Conservation (phyloP, 352 stramenopile species). For the Phytophthora tentaculata region DNA sequence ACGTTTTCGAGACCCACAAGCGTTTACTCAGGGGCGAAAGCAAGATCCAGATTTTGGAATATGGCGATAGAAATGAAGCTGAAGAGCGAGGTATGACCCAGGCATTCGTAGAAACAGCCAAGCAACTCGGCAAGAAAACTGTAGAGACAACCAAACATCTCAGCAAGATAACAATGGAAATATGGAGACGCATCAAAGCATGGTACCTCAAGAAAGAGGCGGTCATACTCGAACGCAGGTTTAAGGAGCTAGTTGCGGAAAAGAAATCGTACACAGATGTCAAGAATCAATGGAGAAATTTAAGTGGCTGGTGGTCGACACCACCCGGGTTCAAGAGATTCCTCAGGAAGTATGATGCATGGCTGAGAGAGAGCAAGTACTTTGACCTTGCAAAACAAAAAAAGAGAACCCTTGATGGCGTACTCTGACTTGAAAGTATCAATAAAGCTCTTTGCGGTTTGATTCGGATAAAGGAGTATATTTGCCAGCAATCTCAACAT, state of each 20-base stretch:
- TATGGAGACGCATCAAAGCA: background rate
- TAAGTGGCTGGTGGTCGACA: background rate
- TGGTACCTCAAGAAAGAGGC: slow-evolving; percentile 1
- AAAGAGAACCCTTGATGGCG: background rate
- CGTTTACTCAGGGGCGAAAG: background rate
- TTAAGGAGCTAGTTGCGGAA: background rate
- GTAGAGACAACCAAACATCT: too few relatives aligned
- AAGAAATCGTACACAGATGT: background rate
- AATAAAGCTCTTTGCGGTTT: too few relatives aligned
- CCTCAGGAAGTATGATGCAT: background rate
- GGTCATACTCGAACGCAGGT: background rate
- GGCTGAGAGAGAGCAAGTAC: background rate
- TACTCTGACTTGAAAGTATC: too few relatives aligned
- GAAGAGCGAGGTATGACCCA: background rate
- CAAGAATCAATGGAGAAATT: background rate
- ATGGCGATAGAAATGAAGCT: background rate
- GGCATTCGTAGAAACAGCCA: too few relatives aligned
- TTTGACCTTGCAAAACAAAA: slow-evolving; percentile 3
- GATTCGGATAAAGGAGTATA: too few relatives aligned
- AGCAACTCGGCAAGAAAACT: background rate
- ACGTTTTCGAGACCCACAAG: background rate
- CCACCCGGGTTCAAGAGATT: slow-evolving; percentile 7
- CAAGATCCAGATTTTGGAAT: background rate
- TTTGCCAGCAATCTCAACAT: too few relatives aligned
- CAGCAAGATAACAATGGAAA: background rate